These are phyloP conservation scores for Parastagonospora avenae DNA, from an alignment of 2,329 filamentous ascomycete genomes.

Conservation along the genomic window DNA sequence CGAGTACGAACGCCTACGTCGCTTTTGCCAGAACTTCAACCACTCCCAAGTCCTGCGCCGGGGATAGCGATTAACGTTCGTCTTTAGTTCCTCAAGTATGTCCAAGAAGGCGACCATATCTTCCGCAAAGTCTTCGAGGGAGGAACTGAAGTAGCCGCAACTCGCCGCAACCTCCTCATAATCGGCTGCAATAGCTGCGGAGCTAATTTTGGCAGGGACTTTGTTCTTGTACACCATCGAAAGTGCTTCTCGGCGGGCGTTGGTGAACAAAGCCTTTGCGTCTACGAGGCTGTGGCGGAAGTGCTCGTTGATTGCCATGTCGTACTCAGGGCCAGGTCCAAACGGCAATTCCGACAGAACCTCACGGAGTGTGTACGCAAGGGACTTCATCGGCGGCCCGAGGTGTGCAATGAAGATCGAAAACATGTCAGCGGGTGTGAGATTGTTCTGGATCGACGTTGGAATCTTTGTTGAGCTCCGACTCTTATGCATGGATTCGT, in stretches of 20 bases:
- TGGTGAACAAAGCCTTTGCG: slow-evolving; percentile 79
- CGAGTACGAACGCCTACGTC: slow-evolving; percentile 13
- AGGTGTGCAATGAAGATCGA: slow-evolving; percentile 85
- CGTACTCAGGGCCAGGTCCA: slow-evolving; percentile 67
- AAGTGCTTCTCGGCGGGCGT: slow-evolving; percentile 76
- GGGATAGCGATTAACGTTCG: slow-evolving; percentile 66
- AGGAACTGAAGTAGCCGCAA: slow-evolving; percentile 95
- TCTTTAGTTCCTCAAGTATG: slow-evolving; percentile 83
- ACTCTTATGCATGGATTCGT: slow-evolving; percentile 25
- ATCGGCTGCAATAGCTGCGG: slow-evolving; percentile 82
- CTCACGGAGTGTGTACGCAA: slow-evolving; percentile 89
- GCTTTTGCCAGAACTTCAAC: slow-evolving; percentile 74
- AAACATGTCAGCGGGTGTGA: slow-evolving; percentile 81
- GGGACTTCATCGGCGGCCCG: slow-evolving; percentile 92
- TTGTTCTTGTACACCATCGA: slow-evolving; percentile 80
- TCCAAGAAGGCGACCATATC: slow-evolving; percentile 84
- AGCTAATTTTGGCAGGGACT: slow-evolving; percentile 69
- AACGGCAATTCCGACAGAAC: slow-evolving; percentile 89
- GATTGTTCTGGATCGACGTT: slow-evolving; percentile 32
- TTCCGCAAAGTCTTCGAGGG: slow-evolving; percentile 85
- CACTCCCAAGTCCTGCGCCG: slow-evolving; percentile 77
- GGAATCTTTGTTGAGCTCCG: slow-evolving; percentile 26
- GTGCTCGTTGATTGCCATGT: slow-evolving; percentile 76
- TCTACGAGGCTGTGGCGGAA: slow-evolving; percentile 80
- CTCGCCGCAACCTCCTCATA: slow-evolving; percentile 98